Conservation (phyloP, 148 eudicot genomes). For the Linanthus parryae region DNA sequence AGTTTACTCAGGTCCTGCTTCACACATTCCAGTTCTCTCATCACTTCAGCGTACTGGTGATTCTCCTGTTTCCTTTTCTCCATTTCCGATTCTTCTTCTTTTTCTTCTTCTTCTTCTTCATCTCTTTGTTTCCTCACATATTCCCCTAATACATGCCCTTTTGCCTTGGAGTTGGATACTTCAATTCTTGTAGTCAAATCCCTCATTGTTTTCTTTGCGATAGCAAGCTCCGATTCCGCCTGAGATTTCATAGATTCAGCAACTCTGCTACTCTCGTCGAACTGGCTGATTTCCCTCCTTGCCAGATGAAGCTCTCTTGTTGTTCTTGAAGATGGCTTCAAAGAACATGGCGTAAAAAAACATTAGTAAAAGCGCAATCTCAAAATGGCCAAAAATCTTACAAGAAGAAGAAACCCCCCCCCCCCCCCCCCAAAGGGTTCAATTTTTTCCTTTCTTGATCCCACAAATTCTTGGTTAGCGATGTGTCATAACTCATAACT, state of each 20-base stretch:
- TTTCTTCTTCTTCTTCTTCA: slow-evolving; percentile 23
- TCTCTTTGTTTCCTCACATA: no score
- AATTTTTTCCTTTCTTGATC: no score
- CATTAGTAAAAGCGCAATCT: not conserved
- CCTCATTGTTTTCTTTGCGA: slow-evolving; percentile 47
- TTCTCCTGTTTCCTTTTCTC: slow-evolving; percentile 9
- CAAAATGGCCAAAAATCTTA: not conserved
- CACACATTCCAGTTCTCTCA: slow-evolving; percentile 40
- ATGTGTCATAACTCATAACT: not conserved
- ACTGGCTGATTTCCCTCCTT: slow-evolving; percentile 31
- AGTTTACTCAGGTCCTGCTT: slow-evolving; percentile 66
- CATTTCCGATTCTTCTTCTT: slow-evolving; percentile 8
- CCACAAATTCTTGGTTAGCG: no score
- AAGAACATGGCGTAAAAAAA: not conserved
- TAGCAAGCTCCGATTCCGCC: slow-evolving; percentile 51
- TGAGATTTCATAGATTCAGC: slow-evolving; percentile 36
- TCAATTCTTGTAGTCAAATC: slow-evolving; percentile 45
- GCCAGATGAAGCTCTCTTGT: slow-evolving; percentile 54
- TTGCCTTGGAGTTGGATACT: slow-evolving; percentile 39
- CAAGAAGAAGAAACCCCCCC: not conserved
- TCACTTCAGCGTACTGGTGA: slow-evolving; percentile 31
- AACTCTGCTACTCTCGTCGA: slow-evolving; percentile 29
- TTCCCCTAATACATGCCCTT: no score
- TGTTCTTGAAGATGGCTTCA: slow-evolving; percentile 49
- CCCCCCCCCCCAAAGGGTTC: no score